A percentile compares a stretch with the other conserved stretches of the same genome.
These are phyloP conservation scores for Citrus cavaleriei DNA, from an alignment of 345 rosid genomes.

Conservation along the genomic window DNA sequence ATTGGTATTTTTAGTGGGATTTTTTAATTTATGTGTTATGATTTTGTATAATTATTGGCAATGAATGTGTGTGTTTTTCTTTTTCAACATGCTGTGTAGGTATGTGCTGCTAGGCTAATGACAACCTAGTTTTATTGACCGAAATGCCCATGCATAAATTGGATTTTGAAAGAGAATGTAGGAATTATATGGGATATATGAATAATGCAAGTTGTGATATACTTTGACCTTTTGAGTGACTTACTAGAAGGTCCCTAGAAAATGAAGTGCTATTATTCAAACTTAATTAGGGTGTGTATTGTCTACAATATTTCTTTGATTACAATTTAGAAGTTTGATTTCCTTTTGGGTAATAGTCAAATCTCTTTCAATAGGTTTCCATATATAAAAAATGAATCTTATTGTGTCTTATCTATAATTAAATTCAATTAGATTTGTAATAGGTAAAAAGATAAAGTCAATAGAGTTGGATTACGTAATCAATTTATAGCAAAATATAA, in stretches of 20 bases:
- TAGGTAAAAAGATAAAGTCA: no score
- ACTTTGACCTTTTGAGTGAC: background rate
- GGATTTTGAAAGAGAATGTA: no score
- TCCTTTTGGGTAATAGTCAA: background rate
- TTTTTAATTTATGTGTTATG: slow-evolving; percentile 25
- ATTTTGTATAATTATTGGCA: slow-evolving; percentile 22
- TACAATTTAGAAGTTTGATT: background rate
- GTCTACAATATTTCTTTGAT: background rate
- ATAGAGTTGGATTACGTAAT: background rate
- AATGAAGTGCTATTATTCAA: background rate
- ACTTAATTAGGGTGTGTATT: background rate
- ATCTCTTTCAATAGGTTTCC: background rate
- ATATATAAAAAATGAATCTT: background rate
- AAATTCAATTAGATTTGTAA: no score
- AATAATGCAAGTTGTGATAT: background rate
- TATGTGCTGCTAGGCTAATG: background rate
- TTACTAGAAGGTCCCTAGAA: background rate
- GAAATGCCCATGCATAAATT: background rate
- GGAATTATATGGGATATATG: background rate
- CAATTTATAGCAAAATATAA: background rate
- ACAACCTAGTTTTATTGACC: background rate
- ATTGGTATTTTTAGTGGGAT: background rate
- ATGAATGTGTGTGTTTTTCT: slow-evolving; percentile 15
- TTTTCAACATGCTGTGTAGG: background rate
- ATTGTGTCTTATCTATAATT: background rate